phyloP scores from a whole-genome alignment of 2,329 filamentous ascomycete species.

The Aspergillus versicolor region DNA sequence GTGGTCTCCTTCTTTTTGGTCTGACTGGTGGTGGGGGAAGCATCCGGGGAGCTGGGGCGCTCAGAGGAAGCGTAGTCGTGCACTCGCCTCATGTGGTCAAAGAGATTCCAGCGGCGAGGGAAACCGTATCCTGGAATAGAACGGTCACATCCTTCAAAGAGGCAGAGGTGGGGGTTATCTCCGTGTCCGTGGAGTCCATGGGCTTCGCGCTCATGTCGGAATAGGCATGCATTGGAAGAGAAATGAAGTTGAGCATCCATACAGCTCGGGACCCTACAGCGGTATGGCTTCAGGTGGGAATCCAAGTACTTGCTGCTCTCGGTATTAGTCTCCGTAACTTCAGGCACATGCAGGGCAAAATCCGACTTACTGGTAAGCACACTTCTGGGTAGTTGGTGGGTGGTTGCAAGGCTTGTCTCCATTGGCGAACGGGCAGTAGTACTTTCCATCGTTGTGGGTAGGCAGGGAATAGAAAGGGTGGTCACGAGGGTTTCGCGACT shows the following conservation, averaged over 20 bases:
- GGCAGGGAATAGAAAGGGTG: conserved; percentile 44
- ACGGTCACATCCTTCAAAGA: conserved; percentile 83
- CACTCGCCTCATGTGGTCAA: conserved; percentile 95
- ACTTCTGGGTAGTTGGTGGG: conserved; percentile 94
- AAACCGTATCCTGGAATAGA: conserved; percentile 82
- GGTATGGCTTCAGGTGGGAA: conserved; percentile 93
- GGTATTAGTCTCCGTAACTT: not conserved
- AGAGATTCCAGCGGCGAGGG: conserved; percentile 90
- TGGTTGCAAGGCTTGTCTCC: conserved; percentile 75
- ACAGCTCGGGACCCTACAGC: conserved; percentile 83
- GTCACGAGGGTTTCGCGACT: conserved; percentile 42
- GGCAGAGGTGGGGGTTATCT: conserved; percentile 87
- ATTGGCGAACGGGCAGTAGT: conserved; percentile 82
- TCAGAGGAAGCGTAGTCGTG: conserved; percentile 61
- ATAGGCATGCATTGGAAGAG: conserved; percentile 90
- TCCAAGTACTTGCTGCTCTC: conserved; percentile 84
- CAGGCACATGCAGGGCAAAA: conserved; percentile 6
- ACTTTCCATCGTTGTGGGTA: conserved; percentile 69
- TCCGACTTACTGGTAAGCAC: conserved; percentile 88
- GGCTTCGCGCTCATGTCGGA: conserved; percentile 92
- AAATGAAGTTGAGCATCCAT: conserved; percentile 86
- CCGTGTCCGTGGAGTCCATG: conserved; percentile 95
- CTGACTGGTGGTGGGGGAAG: conserved; percentile 30
- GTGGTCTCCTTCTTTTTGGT: conserved; percentile 42
- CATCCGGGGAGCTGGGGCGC: conserved; percentile 43